Evolutionary conservation across 1,284 basidiomycete species (phyloP).

Genomic region (Puccinia sorghi): DNA sequence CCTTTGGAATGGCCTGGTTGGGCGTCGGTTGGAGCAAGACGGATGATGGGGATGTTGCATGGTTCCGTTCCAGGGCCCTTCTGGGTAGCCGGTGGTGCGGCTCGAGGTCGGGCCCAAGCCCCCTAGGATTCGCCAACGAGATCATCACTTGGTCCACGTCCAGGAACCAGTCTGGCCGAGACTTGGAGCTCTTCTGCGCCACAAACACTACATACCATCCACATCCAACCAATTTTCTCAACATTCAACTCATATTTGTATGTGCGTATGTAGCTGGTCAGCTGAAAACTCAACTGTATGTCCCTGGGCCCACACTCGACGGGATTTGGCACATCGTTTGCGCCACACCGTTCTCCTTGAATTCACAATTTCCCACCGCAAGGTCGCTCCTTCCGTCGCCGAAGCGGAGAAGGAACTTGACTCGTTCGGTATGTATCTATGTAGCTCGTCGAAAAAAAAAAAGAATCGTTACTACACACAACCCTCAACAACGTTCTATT

Average conservation of each 20-base stretch:
- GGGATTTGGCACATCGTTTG: constrained; percentile 30
- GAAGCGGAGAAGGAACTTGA: constrained; percentile 10
- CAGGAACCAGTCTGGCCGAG: neutral
- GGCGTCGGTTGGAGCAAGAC: constrained; percentile 14
- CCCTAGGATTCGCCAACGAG: constrained; percentile 29
- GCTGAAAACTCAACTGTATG: constrained; percentile 21
- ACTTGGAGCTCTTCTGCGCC: constrained; percentile 8
- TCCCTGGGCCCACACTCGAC: constrained; percentile 10
- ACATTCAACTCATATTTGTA: neutral
- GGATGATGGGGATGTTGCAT: neutral
- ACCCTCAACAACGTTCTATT: neutral
- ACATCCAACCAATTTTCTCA: no score
- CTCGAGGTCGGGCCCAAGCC: constrained; percentile 10
- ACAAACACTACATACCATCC: neutral
- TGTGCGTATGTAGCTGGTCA: no score
- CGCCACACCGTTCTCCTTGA: constrained; percentile 1
- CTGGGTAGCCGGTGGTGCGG: neutral
- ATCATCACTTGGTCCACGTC: constrained; percentile 19
- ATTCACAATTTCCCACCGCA: constrained; percentile 15
- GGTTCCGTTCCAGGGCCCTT: neutral
- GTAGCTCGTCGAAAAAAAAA: neutral
- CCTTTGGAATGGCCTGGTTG: neutral
- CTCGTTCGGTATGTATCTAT: neutral
- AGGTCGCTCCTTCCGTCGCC: constrained; percentile 19
- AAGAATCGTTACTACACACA: neutral